Evolutionary conservation across 2,329 filamentous ascomycete genomes (phyloP).

Genomic region (Pseudocercospora ulei): DNA sequence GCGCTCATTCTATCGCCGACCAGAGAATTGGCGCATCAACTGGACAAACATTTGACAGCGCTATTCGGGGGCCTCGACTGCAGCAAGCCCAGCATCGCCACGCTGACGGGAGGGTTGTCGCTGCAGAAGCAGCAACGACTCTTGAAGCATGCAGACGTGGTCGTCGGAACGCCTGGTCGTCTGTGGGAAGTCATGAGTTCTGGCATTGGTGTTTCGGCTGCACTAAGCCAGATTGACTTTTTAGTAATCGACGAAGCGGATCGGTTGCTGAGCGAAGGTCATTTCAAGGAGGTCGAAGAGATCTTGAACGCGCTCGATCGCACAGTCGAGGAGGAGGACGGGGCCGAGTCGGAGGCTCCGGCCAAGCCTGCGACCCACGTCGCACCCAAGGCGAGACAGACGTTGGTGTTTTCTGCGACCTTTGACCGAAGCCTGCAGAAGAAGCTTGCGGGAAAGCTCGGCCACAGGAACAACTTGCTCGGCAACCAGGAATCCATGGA

Average conservation of each 20-base stretch:
- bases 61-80: constrained; percentile 60
- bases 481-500: constrained; percentile 59
- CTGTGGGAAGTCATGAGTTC: constrained; percentile 87
- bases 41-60: constrained; percentile 69
- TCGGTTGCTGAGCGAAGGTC: constrained; percentile 77
- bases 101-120: constrained; percentile 83
- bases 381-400: constrained; percentile 52
- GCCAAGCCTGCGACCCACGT: constrained; percentile 4
- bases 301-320: constrained; percentile 74
- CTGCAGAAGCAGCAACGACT: constrained; percentile 90
- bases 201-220: constrained; percentile 57
- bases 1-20: constrained; percentile 85
- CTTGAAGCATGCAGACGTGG: constrained; percentile 72
- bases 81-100: constrained; percentile 53
- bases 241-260: constrained; percentile 92
- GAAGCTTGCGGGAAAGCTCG: constrained; percentile 72
- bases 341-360: constrained; percentile 30
- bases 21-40: constrained; percentile 83
- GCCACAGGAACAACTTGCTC: constrained; percentile 52
- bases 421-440: constrained; percentile 87
- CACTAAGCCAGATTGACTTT: constrained; percentile 66
- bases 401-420: constrained; percentile 90
- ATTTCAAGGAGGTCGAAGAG: constrained; percentile 88
- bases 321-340: constrained; percentile 44
- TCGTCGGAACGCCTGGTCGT: constrained; percentile 75